Percentiles rank a stretch among this genome's conserved stretches.
Conservation (phyloP, 2,329 filamentous ascomycete genomes). For the Diaporthe velutina region DNA sequence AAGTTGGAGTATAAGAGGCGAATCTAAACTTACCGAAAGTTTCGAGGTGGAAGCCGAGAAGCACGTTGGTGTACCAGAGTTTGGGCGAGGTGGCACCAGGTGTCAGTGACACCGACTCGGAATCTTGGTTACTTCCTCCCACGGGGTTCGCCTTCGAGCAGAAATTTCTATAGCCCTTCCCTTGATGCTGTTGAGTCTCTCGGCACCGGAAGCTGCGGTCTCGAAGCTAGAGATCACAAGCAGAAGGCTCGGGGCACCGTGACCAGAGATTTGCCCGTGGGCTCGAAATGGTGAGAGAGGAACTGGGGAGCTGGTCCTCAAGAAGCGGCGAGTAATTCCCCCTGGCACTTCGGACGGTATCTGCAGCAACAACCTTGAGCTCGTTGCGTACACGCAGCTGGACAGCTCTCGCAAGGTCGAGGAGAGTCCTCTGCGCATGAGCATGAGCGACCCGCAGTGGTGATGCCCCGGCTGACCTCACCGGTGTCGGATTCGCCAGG, state of each 20-base stretch:
- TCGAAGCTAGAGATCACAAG: not conserved
- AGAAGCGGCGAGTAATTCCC: not conserved
- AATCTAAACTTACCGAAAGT: constrained; percentile 30
- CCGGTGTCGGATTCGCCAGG: constrained; percentile 18
- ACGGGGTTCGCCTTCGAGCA: not conserved
- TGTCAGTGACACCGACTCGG: constrained; percentile 15
- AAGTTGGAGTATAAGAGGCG: constrained; percentile 18
- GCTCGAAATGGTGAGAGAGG: not conserved
- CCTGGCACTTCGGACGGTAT: not conserved
- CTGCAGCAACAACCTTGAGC: not conserved
- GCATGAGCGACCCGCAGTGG: not conserved
- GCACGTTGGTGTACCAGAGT: constrained; percentile 31
- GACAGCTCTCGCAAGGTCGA: not conserved
- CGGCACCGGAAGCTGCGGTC: not conserved
- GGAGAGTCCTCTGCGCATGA: not conserved
- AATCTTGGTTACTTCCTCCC: constrained; percentile 3
- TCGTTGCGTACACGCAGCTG: not conserved
- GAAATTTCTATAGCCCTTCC: not conserved
- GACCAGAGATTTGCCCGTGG: not conserved
- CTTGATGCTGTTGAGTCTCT: not conserved
- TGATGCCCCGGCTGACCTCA: constrained; percentile 7
- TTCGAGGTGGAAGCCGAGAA: constrained; percentile 18
- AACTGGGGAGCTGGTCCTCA: not conserved
- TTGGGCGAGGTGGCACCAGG: constrained; percentile 11
- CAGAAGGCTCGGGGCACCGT: not conserved